phyloP scores from a whole-genome alignment of 371 early-diverging fungal species.

The Haplosporangium sp. region DNA sequence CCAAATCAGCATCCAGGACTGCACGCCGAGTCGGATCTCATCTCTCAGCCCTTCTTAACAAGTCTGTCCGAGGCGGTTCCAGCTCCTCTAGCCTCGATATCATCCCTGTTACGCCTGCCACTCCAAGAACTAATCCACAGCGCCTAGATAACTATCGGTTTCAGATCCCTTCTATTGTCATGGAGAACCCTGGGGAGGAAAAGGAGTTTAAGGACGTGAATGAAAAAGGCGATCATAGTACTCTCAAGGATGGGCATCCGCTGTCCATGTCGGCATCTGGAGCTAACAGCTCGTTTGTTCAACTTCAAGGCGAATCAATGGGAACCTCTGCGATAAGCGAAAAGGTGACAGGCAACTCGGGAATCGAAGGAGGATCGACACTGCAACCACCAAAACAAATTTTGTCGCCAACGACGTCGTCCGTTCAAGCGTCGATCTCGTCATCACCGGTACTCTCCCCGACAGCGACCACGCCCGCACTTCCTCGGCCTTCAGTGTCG shows the following conservation, averaged over 20 bases:
- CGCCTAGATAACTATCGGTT: background rate
- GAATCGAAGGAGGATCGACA: slow-evolving; percentile 1
- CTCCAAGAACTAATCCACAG: slow-evolving; percentile 4
- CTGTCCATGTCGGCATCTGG: slow-evolving; percentile 1
- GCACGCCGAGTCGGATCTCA: slow-evolving; percentile 31
- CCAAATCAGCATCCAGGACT: slow-evolving; percentile 14
- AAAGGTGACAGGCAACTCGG: no score
- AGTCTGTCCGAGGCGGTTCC: slow-evolving; percentile 16
- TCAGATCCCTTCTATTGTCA: slow-evolving; percentile 35
- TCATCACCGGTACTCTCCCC: slow-evolving; percentile 11
- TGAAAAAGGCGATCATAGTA: background rate
- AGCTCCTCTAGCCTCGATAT: slow-evolving; percentile 22
- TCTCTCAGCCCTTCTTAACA: slow-evolving; percentile 21
- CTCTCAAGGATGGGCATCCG: background rate
- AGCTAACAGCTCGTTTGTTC: slow-evolving; percentile 7
- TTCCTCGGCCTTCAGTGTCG: slow-evolving; percentile 3
- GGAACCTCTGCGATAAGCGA: no score
- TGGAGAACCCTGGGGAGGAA: slow-evolving; percentile 5
- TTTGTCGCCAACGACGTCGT: slow-evolving; percentile 6
- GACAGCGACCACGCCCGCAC: background rate
- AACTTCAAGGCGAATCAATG: slow-evolving; percentile 11
- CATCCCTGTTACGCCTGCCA: slow-evolving; percentile 25
- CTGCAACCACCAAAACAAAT: slow-evolving; percentile 2
- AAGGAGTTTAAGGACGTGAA: background rate
- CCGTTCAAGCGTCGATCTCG: background rate